Evolutionary conservation across 1,284 basidiomycete species (phyloP).

Genomic region (Cutaneotrichosporon spelunceum): DNA sequence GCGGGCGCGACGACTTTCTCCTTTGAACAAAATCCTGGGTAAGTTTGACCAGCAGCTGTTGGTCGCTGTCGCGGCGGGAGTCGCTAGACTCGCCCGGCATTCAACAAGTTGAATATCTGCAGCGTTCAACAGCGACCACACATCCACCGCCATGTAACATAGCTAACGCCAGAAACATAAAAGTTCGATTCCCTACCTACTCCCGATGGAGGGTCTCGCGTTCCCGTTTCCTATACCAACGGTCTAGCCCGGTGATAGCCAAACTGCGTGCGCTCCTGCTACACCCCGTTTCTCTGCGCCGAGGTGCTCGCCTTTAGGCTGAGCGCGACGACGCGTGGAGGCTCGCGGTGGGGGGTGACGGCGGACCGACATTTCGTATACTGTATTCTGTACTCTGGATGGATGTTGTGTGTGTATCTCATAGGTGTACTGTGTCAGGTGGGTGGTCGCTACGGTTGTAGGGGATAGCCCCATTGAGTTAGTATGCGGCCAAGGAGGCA

Average conservation of each 20-base stretch:
- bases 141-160: neutral
- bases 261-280: conserved; percentile 28
- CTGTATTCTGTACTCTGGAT: conserved; percentile 1
- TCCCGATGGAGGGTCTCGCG: conserved; percentile 50
- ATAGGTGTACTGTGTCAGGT: neutral
- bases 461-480: no score
- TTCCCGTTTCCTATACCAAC: conserved; percentile 50
- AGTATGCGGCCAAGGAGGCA: no score
- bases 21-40: neutral
- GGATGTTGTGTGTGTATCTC: neutral
- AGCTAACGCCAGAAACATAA: conserved; percentile 40
- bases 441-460: no score
- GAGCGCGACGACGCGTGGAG: conserved; percentile 29
- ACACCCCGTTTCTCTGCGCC: conserved; percentile 11
- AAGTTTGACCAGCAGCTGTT: neutral
- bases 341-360: conserved; percentile 21
- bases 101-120: no score
- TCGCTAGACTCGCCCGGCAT: no score
- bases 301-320: conserved; percentile 27
- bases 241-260: conserved; percentile 40
- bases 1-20: neutral
- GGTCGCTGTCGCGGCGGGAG: no score
- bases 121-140: neutral
- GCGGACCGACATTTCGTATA: conserved; percentile 27
- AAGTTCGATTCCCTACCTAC: conserved; percentile 50